Base-by-base conservation (phyloP, 1,284 basidiomycete species). In the Apiotrichum veenhuisii region DNA sequence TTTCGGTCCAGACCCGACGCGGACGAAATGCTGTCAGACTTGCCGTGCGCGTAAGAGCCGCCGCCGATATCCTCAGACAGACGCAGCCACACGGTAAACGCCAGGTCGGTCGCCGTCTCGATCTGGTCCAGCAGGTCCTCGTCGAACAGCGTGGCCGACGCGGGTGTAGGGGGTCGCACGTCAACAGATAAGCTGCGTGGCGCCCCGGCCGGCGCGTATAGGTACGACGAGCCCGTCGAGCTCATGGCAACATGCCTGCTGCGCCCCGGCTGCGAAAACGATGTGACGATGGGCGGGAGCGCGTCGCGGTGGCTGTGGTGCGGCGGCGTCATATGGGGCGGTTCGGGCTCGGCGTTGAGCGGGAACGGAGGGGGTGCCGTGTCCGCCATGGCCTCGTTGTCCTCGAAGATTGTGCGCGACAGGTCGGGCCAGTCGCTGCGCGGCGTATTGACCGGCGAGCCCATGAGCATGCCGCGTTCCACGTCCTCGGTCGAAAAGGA, bases 401-500 rank as follows among this genome's bases (percentile, higher is more conserved):
- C 53, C 41, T 61, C 60, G 38, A 48, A 44, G 7, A 62, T 58
- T 1, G 55, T 54, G 34, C 48, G 43, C 49, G 54, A 48, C 38
- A 41, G 41, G 22, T 59, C 58, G 43, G 30, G 44, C 60, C 60
- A 58, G 23, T 58, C 48, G 5, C n/a, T 49, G 17, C 54, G 54
- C n/a, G 57, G 52, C 44, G 27, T 34, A 18, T 43, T 50, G 54
- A 59, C 52, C 4, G 72, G 70, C 8, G 77, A 75, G 1, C 89
- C 87, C 62, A 95, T 78, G 53, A 84, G 80, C 74, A 87, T 89
- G 37, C 92, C 92, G 54, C 90, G 85, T 72, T 94, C 87, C 1
- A 96, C 87, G 71, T 96, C 92, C 69, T 91, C 88, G 36, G 83
- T 87, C 63, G 90, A 93, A 79, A 95, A 96, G 0, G 91, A 95